Evolutionary conservation across 805 yeast species (phyloP), one percentile per base, ranked within the genome.

Genomic region (Cyberlindnera amylophila): DNA sequence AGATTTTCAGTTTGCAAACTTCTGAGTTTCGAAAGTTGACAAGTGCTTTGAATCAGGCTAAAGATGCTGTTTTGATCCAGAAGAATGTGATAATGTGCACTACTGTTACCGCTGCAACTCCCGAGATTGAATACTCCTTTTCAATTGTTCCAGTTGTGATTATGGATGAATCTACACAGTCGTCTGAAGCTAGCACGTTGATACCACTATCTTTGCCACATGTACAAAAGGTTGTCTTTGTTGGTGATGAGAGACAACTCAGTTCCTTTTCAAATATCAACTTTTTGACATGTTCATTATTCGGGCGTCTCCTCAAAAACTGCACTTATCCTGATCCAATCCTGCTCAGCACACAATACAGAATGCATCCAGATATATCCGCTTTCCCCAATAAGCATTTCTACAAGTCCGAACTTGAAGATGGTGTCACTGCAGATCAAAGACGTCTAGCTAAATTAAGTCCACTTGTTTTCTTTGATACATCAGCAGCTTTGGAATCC

Each of bases 121-220:
- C 75, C 31, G 77, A 74, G 49, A 62, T 82, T 51, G 80, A 66
- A 74, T 9, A 63, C n/a, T n/a, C n/a, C n/a, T 81, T 4, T 64
- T 69, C 19, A 86, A 86, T 0, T 6, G 12, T 79, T 4, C 82
- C 82, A 0, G 81, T 76, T 11, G 82, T 82, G 4, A 81, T 82
- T 24, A 79, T 82, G 83, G 89, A 82, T 65, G 89, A 82, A 62
- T 75, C 86, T 5, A 82, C 88, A 0, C 88, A 82, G 51, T 79
- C 88, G 0, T 77, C 86, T 0, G 90, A 82, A 50, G 83, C 87
- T 10, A 69, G 79, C 2, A 77, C 86, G 0, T 66, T 82, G 47
- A 82, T 82, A 41, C 88, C 89, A 7, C 63, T 82, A 42, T 79
- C 85, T 3, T 72, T 81, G 67, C 73, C 77, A 3, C 83, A 83